Percentiles rank a stretch among this genome's conserved stretches.
These are phyloP conservation scores for Paraphaeosphaeria sporulosa DNA, from an alignment of 2,329 filamentous ascomycete genomes.

Conservation along the genomic window DNA sequence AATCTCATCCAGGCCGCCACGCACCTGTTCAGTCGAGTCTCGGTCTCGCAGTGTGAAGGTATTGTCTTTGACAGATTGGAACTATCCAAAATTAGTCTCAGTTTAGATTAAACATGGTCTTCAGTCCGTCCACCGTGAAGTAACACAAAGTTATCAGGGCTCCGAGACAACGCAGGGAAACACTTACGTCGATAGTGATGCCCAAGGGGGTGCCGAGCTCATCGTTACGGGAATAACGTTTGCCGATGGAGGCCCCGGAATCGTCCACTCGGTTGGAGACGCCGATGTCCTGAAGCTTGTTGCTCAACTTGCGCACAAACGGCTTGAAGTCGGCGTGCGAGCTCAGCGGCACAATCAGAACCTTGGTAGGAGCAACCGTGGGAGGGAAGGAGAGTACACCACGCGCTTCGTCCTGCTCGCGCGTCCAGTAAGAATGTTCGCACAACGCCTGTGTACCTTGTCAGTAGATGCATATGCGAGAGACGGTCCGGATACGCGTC, in stretches of 20 bases:
- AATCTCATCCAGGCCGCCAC: slow-evolving; percentile 81
- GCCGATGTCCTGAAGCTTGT: slow-evolving; percentile 76
- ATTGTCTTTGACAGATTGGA: slow-evolving; percentile 89
- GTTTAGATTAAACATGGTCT: neutral
- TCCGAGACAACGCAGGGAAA: neutral
- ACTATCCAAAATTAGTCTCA: slow-evolving; percentile 50
- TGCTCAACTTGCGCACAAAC: slow-evolving; percentile 74
- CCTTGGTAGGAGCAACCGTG: slow-evolving; percentile 89
- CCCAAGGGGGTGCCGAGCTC: slow-evolving; percentile 94
- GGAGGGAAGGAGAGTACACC: slow-evolving; percentile 79
- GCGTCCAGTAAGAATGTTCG: slow-evolving; percentile 95
- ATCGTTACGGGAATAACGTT: slow-evolving; percentile 88
- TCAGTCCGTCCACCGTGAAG: neutral
- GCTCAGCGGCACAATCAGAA: slow-evolving; percentile 89
- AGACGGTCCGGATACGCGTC: neutral
- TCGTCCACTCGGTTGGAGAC: slow-evolving; percentile 89
- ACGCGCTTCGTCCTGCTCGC: slow-evolving; percentile 82
- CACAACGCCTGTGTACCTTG: slow-evolving; percentile 86
- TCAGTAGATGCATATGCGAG: slow-evolving; percentile 17
- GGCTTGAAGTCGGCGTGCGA: slow-evolving; percentile 81
- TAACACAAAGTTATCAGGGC: neutral
- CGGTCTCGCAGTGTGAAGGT: slow-evolving; percentile 85
- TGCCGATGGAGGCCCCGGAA: slow-evolving; percentile 90
- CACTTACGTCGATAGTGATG: slow-evolving; percentile 76
- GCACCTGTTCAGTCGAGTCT: slow-evolving; percentile 89